Conservation (phyloP, 768 basidiomycete species). For the Auricularia sp. region DNA sequence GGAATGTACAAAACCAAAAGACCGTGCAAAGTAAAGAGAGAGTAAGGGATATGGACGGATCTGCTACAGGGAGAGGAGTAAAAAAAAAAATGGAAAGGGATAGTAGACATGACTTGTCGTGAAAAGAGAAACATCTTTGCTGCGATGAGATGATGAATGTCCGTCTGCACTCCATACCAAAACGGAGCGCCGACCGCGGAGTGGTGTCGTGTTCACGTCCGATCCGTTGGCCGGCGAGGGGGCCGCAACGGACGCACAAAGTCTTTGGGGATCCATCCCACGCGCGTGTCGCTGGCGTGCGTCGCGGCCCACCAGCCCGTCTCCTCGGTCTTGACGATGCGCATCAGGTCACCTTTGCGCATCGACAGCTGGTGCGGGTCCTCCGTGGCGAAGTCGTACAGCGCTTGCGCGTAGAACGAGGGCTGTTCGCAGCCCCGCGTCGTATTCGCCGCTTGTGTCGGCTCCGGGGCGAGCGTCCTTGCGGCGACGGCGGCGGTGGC, state of each 20-base stretch:
- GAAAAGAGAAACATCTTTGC: too few species aligned
- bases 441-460: background rate
- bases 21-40: too few species aligned
- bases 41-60: too few species aligned
- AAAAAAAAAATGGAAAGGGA: too few species aligned
- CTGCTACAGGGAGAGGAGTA: too few species aligned
- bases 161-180: too few species aligned
- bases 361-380: background rate
- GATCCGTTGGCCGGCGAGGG: background rate
- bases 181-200: background rate
- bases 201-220: background rate
- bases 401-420: conserved; percentile 1
- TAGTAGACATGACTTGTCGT: too few species aligned
- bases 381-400: background rate
- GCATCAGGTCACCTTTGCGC: background rate
- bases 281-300: background rate
- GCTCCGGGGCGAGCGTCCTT: background rate
- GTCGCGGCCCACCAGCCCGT: background rate
- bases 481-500: background rate
- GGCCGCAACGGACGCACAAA: background rate
- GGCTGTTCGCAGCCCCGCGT: background rate
- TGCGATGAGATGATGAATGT: too few species aligned
- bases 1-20: too few species aligned
- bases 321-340: background rate
- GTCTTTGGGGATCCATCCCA: background rate